Conservation (phyloP, 345 rosid species). For the Ceriops zippeliana region DNA sequence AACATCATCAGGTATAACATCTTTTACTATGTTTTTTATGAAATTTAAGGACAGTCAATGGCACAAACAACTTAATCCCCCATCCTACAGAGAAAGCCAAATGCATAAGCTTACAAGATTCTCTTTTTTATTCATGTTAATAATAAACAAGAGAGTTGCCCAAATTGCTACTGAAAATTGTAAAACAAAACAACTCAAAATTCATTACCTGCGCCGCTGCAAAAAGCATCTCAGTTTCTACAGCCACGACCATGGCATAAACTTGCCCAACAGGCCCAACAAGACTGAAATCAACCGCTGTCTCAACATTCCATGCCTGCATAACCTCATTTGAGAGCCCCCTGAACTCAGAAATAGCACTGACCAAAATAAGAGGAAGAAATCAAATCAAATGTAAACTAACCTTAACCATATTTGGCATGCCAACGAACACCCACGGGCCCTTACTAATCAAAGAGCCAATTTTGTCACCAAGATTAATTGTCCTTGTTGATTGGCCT, state of each 20-base stretch:
- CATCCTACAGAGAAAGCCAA: background rate
- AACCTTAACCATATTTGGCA: slow-evolving; percentile 55
- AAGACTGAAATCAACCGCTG: slow-evolving; percentile 31
- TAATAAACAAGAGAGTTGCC: background rate
- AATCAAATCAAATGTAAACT: background rate
- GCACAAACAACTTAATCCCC: background rate
- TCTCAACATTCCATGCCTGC: slow-evolving; percentile 51
- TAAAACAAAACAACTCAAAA: background rate
- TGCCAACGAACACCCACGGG: slow-evolving; percentile 61
- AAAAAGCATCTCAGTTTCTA: slow-evolving; percentile 36
- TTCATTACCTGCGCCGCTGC: slow-evolving; percentile 56
- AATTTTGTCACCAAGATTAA: slow-evolving; percentile 41
- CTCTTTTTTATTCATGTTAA: background rate
- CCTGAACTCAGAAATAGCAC: background rate
- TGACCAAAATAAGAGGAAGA: background rate
- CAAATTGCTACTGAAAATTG: background rate
- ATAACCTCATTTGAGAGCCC: slow-evolving; percentile 1
- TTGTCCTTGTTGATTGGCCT: slow-evolving; percentile 37
- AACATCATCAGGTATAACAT: background rate
- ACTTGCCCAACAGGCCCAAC: slow-evolving; percentile 47
- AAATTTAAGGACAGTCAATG: background rate
- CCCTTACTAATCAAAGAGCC: slow-evolving; percentile 52
- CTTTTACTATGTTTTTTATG: background rate
- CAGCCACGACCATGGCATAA: slow-evolving; percentile 34
- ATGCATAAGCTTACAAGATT: background rate